A percentile compares a stretch with the other conserved stretches of the same genome.
phyloP scores from a whole-genome alignment of 805 yeast species.

The Wickerhamiella slavikovae region DNA sequence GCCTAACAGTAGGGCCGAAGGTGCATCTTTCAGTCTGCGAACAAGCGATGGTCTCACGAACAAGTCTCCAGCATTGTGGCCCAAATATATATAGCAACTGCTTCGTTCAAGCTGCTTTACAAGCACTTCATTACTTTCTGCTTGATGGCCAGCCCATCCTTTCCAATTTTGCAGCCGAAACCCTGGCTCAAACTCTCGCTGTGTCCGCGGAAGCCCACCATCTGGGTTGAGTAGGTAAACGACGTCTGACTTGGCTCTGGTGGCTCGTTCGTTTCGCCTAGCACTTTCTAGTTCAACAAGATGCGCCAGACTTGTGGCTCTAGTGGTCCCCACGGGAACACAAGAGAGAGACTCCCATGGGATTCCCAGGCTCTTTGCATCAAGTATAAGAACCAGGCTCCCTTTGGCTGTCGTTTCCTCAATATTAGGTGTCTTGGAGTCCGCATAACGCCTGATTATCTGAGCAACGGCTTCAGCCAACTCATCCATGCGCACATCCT shows the following conservation, averaged over 20 bases:
- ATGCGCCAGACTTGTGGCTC: background rate
- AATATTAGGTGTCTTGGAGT: background rate
- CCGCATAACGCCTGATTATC: conserved; percentile 19
- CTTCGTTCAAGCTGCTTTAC: conserved; percentile 22
- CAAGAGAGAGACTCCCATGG: conserved; percentile 95
- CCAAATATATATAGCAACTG: conserved; percentile 53
- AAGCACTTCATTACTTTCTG: conserved; percentile 39
- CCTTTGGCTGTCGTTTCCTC: conserved; percentile 8
- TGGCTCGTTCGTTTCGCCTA: conserved; percentile 2
- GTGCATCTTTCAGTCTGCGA: conserved; percentile 21
- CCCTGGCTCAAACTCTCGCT: conserved; percentile 28
- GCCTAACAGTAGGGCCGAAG: conserved; percentile 44
- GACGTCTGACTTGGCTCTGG: conserved; percentile 21
- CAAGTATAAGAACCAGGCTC: conserved; percentile 54
- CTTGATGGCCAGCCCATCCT: conserved; percentile 28
- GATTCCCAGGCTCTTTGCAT: conserved; percentile 39
- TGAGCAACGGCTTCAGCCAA: conserved; percentile 30
- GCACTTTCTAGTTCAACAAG: conserved; percentile 14
- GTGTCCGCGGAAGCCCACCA: conserved; percentile 53
- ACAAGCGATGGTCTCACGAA: conserved; percentile 39
- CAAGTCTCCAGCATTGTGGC: conserved; percentile 95
- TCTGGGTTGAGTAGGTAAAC: conserved; percentile 65
- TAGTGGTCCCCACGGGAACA: conserved; percentile 14
- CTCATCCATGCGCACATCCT: conserved; percentile 39
- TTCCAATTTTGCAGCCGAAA: conserved; percentile 27